Base-by-base conservation (phyloP, 257 asterid species). In the Eustoma russellianum region DNA sequence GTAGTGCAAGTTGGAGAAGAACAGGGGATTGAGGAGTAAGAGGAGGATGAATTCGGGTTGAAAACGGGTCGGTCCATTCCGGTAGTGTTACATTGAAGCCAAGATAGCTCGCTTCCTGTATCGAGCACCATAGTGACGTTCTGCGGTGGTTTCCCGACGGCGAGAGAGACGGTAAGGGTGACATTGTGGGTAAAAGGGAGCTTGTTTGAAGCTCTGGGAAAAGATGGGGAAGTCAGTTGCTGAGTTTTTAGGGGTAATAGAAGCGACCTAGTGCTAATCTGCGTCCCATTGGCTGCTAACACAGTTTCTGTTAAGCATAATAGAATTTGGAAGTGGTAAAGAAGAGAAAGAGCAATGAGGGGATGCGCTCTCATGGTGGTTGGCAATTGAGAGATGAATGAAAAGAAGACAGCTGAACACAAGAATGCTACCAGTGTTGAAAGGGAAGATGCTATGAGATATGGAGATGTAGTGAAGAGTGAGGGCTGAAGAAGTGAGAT, bases 81-180 rank as follows among this genome's bases (percentile, higher is more conserved):
- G 61, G 88, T 72, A 0, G 74, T 53, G 74, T 86, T 86, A 77
- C 90, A 86, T 19, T 78, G 95, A 13, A 89, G 72, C 95, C 95
- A 89, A 15, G 97, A 89, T 64, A 89, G 95, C 68, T 89, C 95
- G 33, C 95, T 89, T 16, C 97, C 97, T 35, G 97, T 86, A 69
- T 89, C 95, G 59, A 89, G 90, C 45, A 89, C 95, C 97, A 89
- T 89, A 52, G 93, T 81, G 28, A 81, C 94, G 17, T 86, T 83
- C 79, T 89, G 97, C 41, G 90, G 84, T 17, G 97, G 97, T 28
- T 89, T 63, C 14, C 97, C 97, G 1, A 85, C 94, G 1, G 87
- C 66, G 17, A 89, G 63, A 14, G 95, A 79, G 14, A 89, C 90
- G 0, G 97, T 89, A 60, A 89, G 95, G 16, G 97, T 89, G 41